Evolutionary conservation across 1,284 basidiomycete genomes (phyloP).

Genomic region (Boletus smithii): DNA sequence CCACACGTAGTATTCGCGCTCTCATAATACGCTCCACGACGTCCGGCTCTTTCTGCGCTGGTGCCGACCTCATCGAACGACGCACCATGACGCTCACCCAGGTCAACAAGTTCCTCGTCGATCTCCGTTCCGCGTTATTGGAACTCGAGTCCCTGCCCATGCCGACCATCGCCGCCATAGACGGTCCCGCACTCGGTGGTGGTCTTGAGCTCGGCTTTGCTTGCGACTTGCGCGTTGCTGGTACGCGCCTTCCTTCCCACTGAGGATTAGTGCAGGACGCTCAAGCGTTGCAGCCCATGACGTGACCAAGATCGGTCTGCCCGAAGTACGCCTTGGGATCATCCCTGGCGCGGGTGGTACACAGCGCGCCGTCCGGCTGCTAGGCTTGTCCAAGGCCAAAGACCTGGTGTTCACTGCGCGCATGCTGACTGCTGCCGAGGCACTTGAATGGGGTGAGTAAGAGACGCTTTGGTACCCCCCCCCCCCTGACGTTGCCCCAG

Average conservation of each 20-base stretch:
- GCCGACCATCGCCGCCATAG: slow-evolving; percentile 90
- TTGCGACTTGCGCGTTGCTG: slow-evolving; percentile 86
- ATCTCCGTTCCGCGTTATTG: slow-evolving; percentile 70
- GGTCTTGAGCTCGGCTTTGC: slow-evolving; percentile 85
- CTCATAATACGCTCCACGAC: slow-evolving; percentile 77
- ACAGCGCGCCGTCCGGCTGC: slow-evolving; percentile 76
- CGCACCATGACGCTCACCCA: slow-evolving; percentile 74
- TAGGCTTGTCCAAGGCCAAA: slow-evolving; percentile 84
- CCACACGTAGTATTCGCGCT: slow-evolving; percentile 57
- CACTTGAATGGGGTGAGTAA: slow-evolving; percentile 67
- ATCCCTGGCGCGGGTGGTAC: slow-evolving; percentile 97
- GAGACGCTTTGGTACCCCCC: background rate
- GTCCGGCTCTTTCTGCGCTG: slow-evolving; percentile 83
- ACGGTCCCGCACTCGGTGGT: slow-evolving; percentile 90
- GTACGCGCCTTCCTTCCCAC: slow-evolving; percentile 36
- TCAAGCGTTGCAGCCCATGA: slow-evolving; percentile 39
- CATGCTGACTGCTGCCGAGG: slow-evolving; percentile 58
- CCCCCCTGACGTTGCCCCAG: slow-evolving; percentile 37
- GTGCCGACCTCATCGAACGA: slow-evolving; percentile 87
- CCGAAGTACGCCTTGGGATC: slow-evolving; percentile 81
- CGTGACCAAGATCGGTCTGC: slow-evolving; percentile 70
- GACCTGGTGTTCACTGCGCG: slow-evolving; percentile 75
- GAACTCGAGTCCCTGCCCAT: slow-evolving; percentile 78
- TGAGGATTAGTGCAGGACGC: background rate
- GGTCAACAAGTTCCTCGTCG: slow-evolving; percentile 76